Evolutionary conservation across 2,329 filamentous ascomycete genomes (phyloP).

Genomic region (Tetracladium maxilliforme): DNA sequence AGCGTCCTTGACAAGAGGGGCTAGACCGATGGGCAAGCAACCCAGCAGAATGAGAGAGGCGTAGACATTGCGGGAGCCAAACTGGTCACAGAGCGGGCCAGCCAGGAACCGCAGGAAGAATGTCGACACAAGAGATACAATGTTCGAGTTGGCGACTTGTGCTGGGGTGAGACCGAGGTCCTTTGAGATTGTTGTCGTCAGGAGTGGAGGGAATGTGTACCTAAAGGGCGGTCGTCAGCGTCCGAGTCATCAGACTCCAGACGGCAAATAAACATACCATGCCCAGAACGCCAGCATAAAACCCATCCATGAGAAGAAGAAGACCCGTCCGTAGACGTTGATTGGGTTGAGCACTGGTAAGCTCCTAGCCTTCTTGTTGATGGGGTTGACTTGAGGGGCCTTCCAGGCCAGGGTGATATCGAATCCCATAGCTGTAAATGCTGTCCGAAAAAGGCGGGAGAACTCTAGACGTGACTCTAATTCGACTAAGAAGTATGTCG

Average conservation of each 20-base stretch:
- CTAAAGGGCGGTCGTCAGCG: too few relatives aligned
- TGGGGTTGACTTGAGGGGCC: slow-evolving; percentile 64
- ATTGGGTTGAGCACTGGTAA: slow-evolving; percentile 68
- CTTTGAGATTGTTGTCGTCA: slow-evolving; percentile 63
- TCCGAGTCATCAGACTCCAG: slow-evolving; percentile 1
- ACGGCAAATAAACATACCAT: slow-evolving; percentile 71
- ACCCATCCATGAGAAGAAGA: slow-evolving; percentile 79
- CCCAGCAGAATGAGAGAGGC: slow-evolving; percentile 64
- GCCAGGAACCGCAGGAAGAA: slow-evolving; percentile 65
- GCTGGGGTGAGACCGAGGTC: slow-evolving; percentile 58
- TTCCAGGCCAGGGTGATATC: slow-evolving; percentile 16
- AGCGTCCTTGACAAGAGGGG: slow-evolving; percentile 58
- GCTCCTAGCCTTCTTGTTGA: slow-evolving; percentile 69
- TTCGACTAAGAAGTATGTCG: too few relatives aligned
- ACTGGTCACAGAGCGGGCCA: slow-evolving; percentile 74
- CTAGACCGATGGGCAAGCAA: slow-evolving; percentile 67
- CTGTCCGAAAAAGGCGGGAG: too few relatives aligned
- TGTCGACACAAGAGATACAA: slow-evolving; percentile 63
- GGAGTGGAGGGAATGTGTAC: slow-evolving; percentile 80
- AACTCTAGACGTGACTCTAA: too few relatives aligned
- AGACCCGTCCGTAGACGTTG: slow-evolving; percentile 71
- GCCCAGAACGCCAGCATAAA: slow-evolving; percentile 84
- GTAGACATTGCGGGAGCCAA: slow-evolving; percentile 69
- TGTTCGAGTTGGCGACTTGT: slow-evolving; percentile 80
- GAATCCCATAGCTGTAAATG: too few relatives aligned